These are phyloP conservation scores for Panellus pusillus DNA, from an alignment of 768 basidiomycete species.

Conservation along the genomic window DNA sequence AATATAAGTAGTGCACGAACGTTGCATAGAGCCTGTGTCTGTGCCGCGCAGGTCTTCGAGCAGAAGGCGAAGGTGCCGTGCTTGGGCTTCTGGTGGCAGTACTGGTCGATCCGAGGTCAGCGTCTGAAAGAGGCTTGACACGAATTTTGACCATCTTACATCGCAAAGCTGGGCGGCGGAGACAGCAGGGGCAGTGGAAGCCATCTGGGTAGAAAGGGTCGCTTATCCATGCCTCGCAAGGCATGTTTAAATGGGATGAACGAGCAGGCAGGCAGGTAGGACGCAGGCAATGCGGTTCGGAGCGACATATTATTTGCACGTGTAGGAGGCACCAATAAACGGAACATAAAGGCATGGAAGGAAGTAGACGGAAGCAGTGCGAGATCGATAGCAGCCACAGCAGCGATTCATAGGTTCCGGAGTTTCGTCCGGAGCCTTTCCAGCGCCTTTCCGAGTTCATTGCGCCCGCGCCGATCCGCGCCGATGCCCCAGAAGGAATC, in stretches of 20 bases:
- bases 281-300: constrained; percentile 6
- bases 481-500: constrained; percentile 83
- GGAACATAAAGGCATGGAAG: constrained; percentile 9
- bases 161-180: constrained; percentile 38
- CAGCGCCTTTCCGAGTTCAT: constrained; percentile 73
- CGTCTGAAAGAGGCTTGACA: not conserved
- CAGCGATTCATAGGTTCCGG: constrained; percentile 31
- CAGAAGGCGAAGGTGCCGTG: constrained; percentile 47
- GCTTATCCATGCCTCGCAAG: constrained; percentile 4
- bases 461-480: constrained; percentile 61
- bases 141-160: constrained; percentile 26
- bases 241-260: constrained; percentile 21
- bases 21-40: constrained; percentile 45
- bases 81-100: constrained; percentile 51
- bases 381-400: constrained; percentile 11
- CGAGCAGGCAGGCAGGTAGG: not conserved
- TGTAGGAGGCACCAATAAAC: constrained; percentile 13
- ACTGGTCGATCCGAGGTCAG: constrained; percentile 32
- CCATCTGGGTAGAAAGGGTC: constrained; percentile 25
- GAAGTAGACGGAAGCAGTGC: constrained; percentile 6
- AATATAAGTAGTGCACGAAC: constrained; percentile 29
- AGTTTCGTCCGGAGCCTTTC: constrained; percentile 60
- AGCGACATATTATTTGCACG: constrained; percentile 18
- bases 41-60: constrained; percentile 54
- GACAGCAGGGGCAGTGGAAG: constrained; percentile 25